Evolutionary conservation across 306 rosid genomes (phyloP).

Genomic region (Astragalus glycyphyllos): DNA sequence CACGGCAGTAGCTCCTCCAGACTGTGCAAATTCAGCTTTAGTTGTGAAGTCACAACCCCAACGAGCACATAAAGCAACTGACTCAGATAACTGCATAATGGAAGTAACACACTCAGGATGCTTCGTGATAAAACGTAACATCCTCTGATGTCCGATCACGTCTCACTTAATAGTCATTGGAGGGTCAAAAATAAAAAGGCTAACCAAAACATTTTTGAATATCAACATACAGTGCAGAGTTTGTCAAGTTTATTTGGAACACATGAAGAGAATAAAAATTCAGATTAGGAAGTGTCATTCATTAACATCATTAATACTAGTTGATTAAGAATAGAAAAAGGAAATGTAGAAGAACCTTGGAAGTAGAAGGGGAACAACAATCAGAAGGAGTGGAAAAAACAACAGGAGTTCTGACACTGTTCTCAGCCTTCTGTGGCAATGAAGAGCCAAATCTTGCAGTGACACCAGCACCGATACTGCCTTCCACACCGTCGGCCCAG

Average conservation of each 20-base stretch:
- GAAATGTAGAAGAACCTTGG: constrained; percentile 53
- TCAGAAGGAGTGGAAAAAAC: constrained; percentile 62
- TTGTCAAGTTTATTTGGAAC: neutral
- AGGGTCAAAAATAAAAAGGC: neutral
- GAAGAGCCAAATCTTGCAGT: constrained; percentile 83
- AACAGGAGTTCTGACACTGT: constrained; percentile 53
- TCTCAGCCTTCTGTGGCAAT: constrained; percentile 58
- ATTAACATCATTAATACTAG: neutral
- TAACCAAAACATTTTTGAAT: constrained; percentile 8
- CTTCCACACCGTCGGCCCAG: constrained; percentile 70
- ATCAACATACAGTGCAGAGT: neutral
- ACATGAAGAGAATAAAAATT: neutral
- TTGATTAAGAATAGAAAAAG: neutral
- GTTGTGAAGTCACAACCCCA: constrained; percentile 82
- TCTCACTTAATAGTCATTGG: neutral
- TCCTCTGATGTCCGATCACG: neutral
- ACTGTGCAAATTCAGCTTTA: constrained; percentile 77
- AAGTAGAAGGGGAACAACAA: constrained; percentile 71
- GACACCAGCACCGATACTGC: constrained; percentile 49
- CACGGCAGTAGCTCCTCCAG: constrained; percentile 74
- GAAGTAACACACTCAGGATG: constrained; percentile 12
- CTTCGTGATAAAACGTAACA: constrained; percentile 20
- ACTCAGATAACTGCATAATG: constrained; percentile 65
- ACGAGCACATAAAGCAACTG: constrained; percentile 71
- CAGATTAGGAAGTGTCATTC: neutral